Base-by-base conservation (phyloP, 2,329 filamentous ascomycete species). In the Myriosclerotinia curreyana region DNA sequence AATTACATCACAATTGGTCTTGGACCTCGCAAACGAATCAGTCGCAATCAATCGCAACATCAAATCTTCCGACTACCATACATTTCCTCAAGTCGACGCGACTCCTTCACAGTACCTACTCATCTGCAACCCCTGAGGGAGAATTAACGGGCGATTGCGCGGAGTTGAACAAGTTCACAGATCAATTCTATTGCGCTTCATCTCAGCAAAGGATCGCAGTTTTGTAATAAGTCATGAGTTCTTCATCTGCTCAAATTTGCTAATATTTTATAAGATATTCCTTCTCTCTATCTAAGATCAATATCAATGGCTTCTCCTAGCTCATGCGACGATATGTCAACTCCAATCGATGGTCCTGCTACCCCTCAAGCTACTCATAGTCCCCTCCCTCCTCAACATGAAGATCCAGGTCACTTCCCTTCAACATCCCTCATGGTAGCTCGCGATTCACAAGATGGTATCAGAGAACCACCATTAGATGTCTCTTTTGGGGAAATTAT, bases 291-390 rank as follows among this genome's bases (percentile, higher is more conserved):
- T 11, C 7, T 14, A 48, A 20, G n/a, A 25, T 11, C 15, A 48
- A 20, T 25, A 25, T 9, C 20, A 12, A 73, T 72, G 72, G 68
- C 69, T 63, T 72, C 70, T 20, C 64, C 69, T 62, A 68, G 67
- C 54, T 72, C 69, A 34, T 66, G 66, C 58, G 70, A 70, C 20
- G 68, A 67, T 49, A 40, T 56, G 12, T 66, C 71, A 28, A 66
- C 69, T 36, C 69, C 72, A 12, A 20, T 62, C 59, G 66, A 69
- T 28, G 59, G 53, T 20, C 69, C 70, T 11, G 62, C 69, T 31
- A 71, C 70, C 15, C 71, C 71, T 34, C 68, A 71, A 44, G 67
- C 68, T 42, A 51, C 65, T 12, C 66, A 66, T n/a, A 12, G 61
- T 25, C 66, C 66, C 17, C 36, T 69, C 20, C 68, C 69, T 53